phyloP scores from a whole-genome alignment of 1,284 basidiomycete genomes.

The Tranzscheliella williamsii region DNA sequence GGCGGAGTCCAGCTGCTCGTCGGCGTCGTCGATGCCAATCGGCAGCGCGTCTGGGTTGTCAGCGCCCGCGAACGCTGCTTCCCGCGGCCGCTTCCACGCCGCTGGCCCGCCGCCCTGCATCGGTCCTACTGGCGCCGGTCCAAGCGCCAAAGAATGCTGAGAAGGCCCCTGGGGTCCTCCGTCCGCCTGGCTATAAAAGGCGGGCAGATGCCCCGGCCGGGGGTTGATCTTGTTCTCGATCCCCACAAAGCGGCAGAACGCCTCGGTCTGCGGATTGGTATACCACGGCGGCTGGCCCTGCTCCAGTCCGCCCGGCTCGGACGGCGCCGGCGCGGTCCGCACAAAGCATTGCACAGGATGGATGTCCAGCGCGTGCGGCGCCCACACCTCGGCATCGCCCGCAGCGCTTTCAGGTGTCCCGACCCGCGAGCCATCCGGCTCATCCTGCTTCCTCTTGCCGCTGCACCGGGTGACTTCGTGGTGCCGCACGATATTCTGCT shows the following conservation, averaged over 20 bases:
- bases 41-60: constrained; percentile 24
- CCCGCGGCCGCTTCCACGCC: too few species aligned
- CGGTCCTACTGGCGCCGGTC: too few species aligned
- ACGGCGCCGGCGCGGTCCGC: constrained; percentile 62
- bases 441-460: constrained; percentile 61
- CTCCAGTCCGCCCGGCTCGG: constrained; percentile 61
- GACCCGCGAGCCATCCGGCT: constrained; percentile 19
- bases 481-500: constrained; percentile 70
- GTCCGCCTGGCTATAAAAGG: too few species aligned
- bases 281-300: constrained; percentile 68
- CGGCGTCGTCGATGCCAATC: constrained; percentile 28
- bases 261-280: constrained; percentile 86
- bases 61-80: too few species aligned
- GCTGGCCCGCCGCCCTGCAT: too few species aligned
- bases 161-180: too few species aligned
- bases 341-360: constrained; percentile 39
- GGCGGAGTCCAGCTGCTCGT: background rate
- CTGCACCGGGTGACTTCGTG: constrained; percentile 39
- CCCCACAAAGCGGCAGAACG: constrained; percentile 77
- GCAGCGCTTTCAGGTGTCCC: background rate
- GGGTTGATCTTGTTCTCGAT: constrained; percentile 68
- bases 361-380: constrained; percentile 17
- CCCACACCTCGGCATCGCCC: background rate
- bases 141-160: too few species aligned
- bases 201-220: background rate